phyloP scores from a whole-genome alignment of 768 basidiomycete species.

The Lactifluus subvellereus region DNA sequence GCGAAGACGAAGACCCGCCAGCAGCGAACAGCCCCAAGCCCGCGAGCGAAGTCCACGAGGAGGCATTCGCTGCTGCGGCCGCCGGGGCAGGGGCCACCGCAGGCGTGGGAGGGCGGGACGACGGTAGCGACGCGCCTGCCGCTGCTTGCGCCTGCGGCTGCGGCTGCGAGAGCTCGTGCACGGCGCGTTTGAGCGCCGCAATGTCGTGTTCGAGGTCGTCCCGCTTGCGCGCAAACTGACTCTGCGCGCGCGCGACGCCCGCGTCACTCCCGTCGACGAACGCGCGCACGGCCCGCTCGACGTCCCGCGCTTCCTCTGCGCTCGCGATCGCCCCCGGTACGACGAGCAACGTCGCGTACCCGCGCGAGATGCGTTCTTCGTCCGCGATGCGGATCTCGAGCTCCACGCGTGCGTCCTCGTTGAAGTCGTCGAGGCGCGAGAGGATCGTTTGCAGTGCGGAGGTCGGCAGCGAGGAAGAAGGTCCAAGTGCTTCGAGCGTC shows the following conservation, averaged over 20 bases:
- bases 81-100: constrained; percentile 8
- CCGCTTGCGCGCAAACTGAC: constrained; percentile 52
- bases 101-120: constrained; percentile 11
- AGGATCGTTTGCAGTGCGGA: constrained; percentile 46
- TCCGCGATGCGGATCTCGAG: constrained; percentile 74
- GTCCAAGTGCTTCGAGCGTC: constrained; percentile 27
- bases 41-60: constrained; percentile 47
- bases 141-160: neutral
- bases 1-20: constrained; percentile 26
- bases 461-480: constrained; percentile 21
- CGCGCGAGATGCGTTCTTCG: constrained; percentile 56
- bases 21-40: constrained; percentile 43
- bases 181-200: constrained; percentile 53
- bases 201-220: constrained; percentile 75
- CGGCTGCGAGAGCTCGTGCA: constrained; percentile 39
- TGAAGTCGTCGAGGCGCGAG: constrained; percentile 62
- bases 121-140: neutral
- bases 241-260: constrained; percentile 41
- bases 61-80: constrained; percentile 12
- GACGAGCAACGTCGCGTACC: constrained; percentile 62
- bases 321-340: constrained; percentile 45
- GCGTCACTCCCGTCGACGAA: constrained; percentile 54
- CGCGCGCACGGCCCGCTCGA: constrained; percentile 46
- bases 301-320: constrained; percentile 32
- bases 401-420: constrained; percentile 77